These are phyloP conservation scores for Dictyostelium intermedium DNA, from an alignment of 78 protist species.

Conservation along the genomic window DNA sequence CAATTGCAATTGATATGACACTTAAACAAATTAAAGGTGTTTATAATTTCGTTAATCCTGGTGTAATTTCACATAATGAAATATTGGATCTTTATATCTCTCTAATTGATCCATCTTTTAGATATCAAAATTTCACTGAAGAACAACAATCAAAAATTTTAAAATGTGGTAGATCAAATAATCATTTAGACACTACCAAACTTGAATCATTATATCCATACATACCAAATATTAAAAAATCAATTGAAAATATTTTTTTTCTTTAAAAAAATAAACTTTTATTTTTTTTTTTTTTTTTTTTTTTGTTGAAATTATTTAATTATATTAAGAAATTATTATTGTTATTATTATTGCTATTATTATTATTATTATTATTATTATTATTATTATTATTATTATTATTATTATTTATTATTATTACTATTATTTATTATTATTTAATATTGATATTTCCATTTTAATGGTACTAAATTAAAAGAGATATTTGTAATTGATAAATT, in stretches of 20 bases:
- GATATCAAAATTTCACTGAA: constrained; percentile 78
- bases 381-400: not conserved
- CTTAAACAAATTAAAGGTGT: constrained; percentile 59
- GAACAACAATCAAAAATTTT: constrained; percentile 90
- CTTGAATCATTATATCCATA: constrained; percentile 68
- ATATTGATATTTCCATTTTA: constrained; percentile 55
- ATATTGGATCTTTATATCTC: constrained; percentile 85
- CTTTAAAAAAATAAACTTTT: not conserved
- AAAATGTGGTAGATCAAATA: constrained; percentile 87
- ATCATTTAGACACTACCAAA: constrained; percentile 79
- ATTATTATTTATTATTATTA: too few relatives aligned
- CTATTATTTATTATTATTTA: not conserved
- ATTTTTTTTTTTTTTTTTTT: not conserved
- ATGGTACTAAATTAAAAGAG: constrained; percentile 41
- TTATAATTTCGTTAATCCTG: constrained; percentile 92
- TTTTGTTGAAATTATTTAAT: too few relatives aligned
- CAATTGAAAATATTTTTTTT: constrained; percentile 39
- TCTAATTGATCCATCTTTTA: constrained; percentile 73
- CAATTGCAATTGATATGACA: constrained; percentile 89
- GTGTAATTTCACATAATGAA: constrained; percentile 90
- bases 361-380: too few relatives aligned
- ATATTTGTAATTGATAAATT: not conserved
- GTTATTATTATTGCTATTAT: too few relatives aligned
- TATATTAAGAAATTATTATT: too few relatives aligned
- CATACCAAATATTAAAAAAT: constrained; percentile 38